Base-by-base conservation (phyloP, 805 yeast species). In the Clavispora vitiphila region DNA sequence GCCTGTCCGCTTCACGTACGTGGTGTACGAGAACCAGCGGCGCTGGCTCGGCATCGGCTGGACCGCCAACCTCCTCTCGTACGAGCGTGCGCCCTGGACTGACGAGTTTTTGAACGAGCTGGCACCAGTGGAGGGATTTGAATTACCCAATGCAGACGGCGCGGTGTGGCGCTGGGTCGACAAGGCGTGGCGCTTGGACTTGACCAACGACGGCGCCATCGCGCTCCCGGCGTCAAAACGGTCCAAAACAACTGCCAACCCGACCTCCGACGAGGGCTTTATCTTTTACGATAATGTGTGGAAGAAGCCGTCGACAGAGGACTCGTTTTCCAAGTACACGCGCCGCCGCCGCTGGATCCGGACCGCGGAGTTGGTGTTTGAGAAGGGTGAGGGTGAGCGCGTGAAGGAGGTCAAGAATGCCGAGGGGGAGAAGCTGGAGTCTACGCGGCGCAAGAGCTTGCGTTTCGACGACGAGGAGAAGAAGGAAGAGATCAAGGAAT, bases 11-110 rank as follows among this genome's bases (percentile, higher is more conserved):
- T 93, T 90, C 62, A 90, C 97, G 4, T 91, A 87, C 62, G 97
- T 88, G 2, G 71, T 93, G 9, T 90, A 82, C 62, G 99, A 91
- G 61, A 91, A 91, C 61, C 98, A 91, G 67, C 80, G 99, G 57
- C 81, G 95, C 55, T 91, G 99, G 99, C 72, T 91, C 30, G 98
- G 97, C 11, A 86, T 91, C 53, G 99, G 99, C 10, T 91, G 99
- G 99, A 91, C 98, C 0, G 73, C 95, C 12, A 89, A 89, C 57
- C 72, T 93, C 58, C 72, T 93, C 47, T 83, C 95, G 38, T 91
- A 91, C 58, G 99, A 91, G 65, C 77, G 99, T 58, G 82, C 96
- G 0, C 83, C 98, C 3, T 91, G 98, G 97, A 90, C 98, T 0
- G 99, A 91, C 60, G 97, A 90, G 61, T 90, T 89, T 57, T 69